These are phyloP conservation scores for Achaetomium macrosporum DNA, from an alignment of 2,329 filamentous ascomycete genomes.

Conservation along the genomic window DNA sequence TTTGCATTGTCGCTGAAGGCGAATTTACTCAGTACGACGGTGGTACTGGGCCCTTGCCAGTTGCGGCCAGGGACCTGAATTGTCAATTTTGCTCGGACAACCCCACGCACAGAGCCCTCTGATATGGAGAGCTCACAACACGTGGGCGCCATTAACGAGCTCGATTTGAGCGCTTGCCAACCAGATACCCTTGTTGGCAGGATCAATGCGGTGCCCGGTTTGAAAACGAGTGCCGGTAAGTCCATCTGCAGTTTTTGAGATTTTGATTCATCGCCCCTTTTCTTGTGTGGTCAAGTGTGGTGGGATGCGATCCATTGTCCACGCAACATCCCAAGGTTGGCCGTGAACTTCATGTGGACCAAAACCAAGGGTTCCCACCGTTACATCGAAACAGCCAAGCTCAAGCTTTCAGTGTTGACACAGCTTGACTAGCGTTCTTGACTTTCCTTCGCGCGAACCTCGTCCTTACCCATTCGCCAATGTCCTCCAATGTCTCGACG, in stretches of 20 bases:
- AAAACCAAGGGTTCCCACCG: constrained; percentile 5
- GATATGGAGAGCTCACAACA: constrained; percentile 32
- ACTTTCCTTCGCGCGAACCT: constrained; percentile 76
- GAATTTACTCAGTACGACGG: not conserved
- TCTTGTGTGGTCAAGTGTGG: not conserved
- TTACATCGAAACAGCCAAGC: constrained; percentile 7
- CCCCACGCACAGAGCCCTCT: not conserved
- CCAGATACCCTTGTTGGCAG: constrained; percentile 46
- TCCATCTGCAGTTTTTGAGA: constrained; percentile 8
- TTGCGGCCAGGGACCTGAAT: not conserved
- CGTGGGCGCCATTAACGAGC: constrained; percentile 40
- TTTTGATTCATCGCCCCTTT: not conserved
- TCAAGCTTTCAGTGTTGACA: constrained; percentile 3
- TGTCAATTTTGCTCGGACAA: not conserved
- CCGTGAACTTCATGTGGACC: not conserved
- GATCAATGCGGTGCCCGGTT: constrained; percentile 51
- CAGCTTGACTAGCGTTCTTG: constrained; percentile 62
- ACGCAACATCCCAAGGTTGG: no score
- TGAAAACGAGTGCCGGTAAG: constrained; percentile 58
- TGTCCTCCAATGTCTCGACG: constrained; percentile 60
- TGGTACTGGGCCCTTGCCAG: constrained; percentile 3
- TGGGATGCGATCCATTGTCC: no score
- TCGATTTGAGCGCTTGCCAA: constrained; percentile 44
- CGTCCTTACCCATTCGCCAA: constrained; percentile 55
- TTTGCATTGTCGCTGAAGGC: not conserved